A percentile compares a stretch with the other conserved stretches of the same genome.
These are phyloP conservation scores for Podospora anserina DNA, from an alignment of 495 filamentous ascomycete genomes.

Conservation along the genomic window DNA sequence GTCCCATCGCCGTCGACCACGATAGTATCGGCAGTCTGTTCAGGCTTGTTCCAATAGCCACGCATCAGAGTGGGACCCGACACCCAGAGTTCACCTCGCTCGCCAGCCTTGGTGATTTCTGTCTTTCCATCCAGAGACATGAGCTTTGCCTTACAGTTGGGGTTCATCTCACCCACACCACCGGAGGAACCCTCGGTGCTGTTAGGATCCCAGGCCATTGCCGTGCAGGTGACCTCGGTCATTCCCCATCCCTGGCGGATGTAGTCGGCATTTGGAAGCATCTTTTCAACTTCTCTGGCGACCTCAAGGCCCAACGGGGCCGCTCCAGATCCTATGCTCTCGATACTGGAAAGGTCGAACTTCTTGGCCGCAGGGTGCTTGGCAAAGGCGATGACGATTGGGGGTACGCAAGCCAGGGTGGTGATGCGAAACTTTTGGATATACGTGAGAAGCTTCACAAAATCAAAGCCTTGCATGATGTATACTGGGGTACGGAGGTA, in stretches of 20 bases:
- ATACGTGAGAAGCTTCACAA: slow-evolving; percentile 63
- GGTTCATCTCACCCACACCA: slow-evolving; percentile 64
- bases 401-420: slow-evolving; percentile 57
- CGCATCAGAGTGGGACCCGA: slow-evolving; percentile 66
- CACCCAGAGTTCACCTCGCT: slow-evolving; percentile 66
- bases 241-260: slow-evolving; percentile 84
- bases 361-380: slow-evolving; percentile 64
- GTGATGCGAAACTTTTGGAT: slow-evolving; percentile 69
- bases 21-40: slow-evolving; percentile 64
- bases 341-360: slow-evolving; percentile 67
- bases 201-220: slow-evolving; percentile 57
- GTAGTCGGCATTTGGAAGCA: slow-evolving; percentile 52
- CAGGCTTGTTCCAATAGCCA: slow-evolving; percentile 68
- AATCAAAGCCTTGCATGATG: slow-evolving; percentile 72
- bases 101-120: slow-evolving; percentile 34
- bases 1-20: slow-evolving; percentile 51
- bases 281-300: slow-evolving; percentile 53
- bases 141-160: slow-evolving; percentile 65
- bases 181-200: slow-evolving; percentile 28
- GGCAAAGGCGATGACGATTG: slow-evolving; percentile 67
- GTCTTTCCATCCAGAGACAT: slow-evolving; percentile 45
- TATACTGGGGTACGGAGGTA: slow-evolving; percentile 52
- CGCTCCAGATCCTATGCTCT: slow-evolving; percentile 56
- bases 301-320: slow-evolving; percentile 64
- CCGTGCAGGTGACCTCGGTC: slow-evolving; percentile 72